Conservation (phyloP, 2,329 filamentous ascomycete genomes). For the Fusarium sp. region DNA sequence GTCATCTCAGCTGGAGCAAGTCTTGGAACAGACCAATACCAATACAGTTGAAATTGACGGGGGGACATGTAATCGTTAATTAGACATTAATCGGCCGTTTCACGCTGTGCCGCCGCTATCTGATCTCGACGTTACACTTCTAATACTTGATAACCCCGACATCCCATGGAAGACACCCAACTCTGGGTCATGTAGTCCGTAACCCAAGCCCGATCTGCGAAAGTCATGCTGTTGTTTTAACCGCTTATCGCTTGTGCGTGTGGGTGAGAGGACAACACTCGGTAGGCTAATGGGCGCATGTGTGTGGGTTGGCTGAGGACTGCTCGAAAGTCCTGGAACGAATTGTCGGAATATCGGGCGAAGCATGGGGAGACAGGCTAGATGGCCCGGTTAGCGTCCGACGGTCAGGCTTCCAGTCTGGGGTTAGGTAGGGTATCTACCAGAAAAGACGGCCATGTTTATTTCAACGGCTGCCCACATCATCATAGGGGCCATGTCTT, state of each 20-base stretch:
- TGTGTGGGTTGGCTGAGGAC: background rate
- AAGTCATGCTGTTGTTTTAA: background rate
- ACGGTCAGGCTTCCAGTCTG: too few species aligned
- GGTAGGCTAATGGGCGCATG: conserved; percentile 1
- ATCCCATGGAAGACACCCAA: conserved; percentile 13
- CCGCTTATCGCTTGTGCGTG: background rate
- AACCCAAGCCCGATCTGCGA: conserved; percentile 4
- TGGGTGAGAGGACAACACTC: background rate
- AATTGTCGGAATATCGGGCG: conserved; percentile 14
- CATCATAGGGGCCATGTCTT: conserved; percentile 26
- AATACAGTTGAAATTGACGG: background rate
- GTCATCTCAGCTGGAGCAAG: background rate
- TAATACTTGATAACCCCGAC: conserved; percentile 17
- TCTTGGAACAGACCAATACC: background rate
- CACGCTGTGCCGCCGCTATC: background rate
- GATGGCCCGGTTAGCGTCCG: background rate
- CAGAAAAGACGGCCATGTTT: conserved; percentile 36
- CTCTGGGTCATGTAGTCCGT: conserved; percentile 2
- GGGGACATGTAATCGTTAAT: background rate
- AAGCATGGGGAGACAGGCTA: conserved; percentile 27
- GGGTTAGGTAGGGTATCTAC: background rate
- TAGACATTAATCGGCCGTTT: background rate
- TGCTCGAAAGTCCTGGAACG: background rate
- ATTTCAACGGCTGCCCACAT: conserved; percentile 35
- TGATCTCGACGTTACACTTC: conserved; percentile 1